Evolutionary conservation across 2,329 filamentous ascomycete genomes (phyloP), one percentile per base, ranked within the genome.

Genomic region (Bimuria novae-zelandiae): DNA sequence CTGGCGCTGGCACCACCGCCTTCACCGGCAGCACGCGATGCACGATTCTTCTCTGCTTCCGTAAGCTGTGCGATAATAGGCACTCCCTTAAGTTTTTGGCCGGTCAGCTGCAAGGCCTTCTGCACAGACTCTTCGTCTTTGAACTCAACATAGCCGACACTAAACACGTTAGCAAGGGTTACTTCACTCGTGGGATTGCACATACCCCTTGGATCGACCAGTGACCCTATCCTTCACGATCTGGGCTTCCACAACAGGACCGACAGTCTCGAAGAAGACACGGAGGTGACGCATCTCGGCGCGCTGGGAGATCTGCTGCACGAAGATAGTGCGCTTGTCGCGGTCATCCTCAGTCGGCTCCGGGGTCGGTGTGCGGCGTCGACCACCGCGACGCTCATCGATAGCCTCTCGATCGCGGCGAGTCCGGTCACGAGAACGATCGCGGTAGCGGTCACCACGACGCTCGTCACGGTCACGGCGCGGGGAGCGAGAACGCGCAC

Each of bases 81-180:
- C 64, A 99, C 97, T 82, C 92, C 92, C 88, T 96, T 82, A 77
- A 99, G 88, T 79, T 94, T 96, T 81, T 97, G 93, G 78, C 94
- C 94, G 76, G 94, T 99, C 81, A 99, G 92, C 80, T 96, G 90
- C 74, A 99, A 89, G 71, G 95, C 94, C 79, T 89, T 87, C 70
- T 88, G 83, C 67, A 99, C 93, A 65, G 92, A 95, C 68, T 95
- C 91, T 84, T 97, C 93, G 71, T 90, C 86, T 75, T 92, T 95
- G 78, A 99, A 99, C 82, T 99, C 94, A 80, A 99, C 95, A 72
- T 99, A 99, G 74, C 95, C 94, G 76, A 99, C 94, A 77, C 94
- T 97, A 42, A 42, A 44, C 23, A 21, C 37, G 65, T 82, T 73
- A 82, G 80, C 64, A 59, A 32, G 25, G 29, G 29, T 16, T 23